These are phyloP conservation scores for Boletus patriciae DNA, from an alignment of 768 basidiomycete genomes.

Conservation along the genomic window DNA sequence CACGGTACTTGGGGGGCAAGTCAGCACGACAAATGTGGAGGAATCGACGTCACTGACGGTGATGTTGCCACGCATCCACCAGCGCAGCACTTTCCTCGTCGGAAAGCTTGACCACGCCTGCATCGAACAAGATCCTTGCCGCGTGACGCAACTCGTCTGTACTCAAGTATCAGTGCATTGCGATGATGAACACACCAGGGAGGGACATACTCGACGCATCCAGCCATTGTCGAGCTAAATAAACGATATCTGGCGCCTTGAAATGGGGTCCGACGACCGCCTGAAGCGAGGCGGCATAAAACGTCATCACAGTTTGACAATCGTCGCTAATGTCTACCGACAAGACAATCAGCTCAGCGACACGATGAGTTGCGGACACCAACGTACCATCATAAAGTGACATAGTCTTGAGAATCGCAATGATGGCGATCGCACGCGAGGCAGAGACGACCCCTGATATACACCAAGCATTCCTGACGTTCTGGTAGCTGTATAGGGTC, in stretches of 20 bases:
- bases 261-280: conserved; percentile 60
- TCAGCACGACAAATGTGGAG: conserved; percentile 10
- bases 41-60: conserved; percentile 44
- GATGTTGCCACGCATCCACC: conserved; percentile 63
- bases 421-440: conserved; percentile 62
- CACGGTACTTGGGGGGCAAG: conserved; percentile 49
- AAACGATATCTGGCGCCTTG: conserved; percentile 67
- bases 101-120: conserved; percentile 62
- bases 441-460: conserved; percentile 72
- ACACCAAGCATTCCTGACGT: conserved; percentile 60
- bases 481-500: conserved; percentile 41
- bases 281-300: conserved; percentile 74
- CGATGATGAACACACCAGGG: neutral
- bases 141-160: conserved; percentile 76
- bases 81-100: conserved; percentile 63
- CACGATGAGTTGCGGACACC: neutral
- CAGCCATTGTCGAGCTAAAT: conserved; percentile 75
- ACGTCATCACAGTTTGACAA: conserved; percentile 73
- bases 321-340: conserved; percentile 61
- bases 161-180: conserved; percentile 7
- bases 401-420: conserved; percentile 67
- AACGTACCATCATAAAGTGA: conserved; percentile 67
- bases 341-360: neutral
- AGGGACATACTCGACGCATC: conserved; percentile 60
- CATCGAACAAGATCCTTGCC: conserved; percentile 75